phyloP scores from a whole-genome alignment of 257 asterid species.

The Apocynum venetum region DNA sequence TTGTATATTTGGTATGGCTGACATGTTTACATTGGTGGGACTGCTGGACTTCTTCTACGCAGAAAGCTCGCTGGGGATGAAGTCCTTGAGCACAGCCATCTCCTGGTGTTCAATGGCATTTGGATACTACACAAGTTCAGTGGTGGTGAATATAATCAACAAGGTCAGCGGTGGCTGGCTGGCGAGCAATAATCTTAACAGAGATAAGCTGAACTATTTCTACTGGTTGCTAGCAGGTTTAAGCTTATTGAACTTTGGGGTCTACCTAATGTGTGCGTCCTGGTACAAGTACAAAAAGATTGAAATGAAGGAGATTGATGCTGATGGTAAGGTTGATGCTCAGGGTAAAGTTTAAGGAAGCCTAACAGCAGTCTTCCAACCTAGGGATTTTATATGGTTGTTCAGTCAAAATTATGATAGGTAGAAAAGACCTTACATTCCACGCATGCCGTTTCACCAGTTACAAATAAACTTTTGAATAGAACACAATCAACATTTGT shows the following conservation, averaged over 20 bases:
- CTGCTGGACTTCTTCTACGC: constrained; percentile 64
- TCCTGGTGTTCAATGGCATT: constrained; percentile 68
- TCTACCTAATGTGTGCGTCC: constrained; percentile 52
- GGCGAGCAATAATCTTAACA: constrained; percentile 50
- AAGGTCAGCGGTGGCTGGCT: constrained; percentile 67
- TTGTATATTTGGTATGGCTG: constrained; percentile 62
- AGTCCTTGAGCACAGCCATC: constrained; percentile 60
- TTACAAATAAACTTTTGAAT: background rate
- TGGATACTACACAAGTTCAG: constrained; percentile 61
- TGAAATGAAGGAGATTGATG: constrained; percentile 26
- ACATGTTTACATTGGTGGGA: constrained; percentile 67
- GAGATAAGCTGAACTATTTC: constrained; percentile 61
- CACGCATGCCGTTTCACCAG: background rate
- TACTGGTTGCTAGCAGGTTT: constrained; percentile 50
- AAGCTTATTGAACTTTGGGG: constrained; percentile 52
- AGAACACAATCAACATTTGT: background rate
- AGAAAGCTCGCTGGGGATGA: constrained; percentile 65
- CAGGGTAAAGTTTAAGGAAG: constrained; percentile 12
- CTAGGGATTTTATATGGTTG: background rate
- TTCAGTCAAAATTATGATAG: background rate
- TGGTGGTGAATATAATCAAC: constrained; percentile 60
- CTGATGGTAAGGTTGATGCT: constrained; percentile 7
- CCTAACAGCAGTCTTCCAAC: background rate
- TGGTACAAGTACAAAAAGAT: constrained; percentile 68
- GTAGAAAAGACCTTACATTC: background rate